Percentiles rank a stretch among this genome's conserved stretches.
phyloP scores from a whole-genome alignment of 352 stramenopile species.

The Globisporangium cylindrosporum region DNA sequence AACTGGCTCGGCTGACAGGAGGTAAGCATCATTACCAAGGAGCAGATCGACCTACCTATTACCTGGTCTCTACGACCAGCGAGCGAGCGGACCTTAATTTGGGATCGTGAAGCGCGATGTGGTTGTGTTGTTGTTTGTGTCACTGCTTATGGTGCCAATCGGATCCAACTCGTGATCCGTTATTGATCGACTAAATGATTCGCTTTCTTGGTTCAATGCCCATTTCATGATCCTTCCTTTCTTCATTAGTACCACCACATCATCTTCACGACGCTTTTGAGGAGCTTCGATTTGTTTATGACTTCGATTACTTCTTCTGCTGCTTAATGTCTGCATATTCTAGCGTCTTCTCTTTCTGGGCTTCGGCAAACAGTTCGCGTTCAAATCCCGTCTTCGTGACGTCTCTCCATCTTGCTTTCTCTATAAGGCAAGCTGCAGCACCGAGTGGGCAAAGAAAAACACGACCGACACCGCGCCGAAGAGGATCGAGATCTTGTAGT shows the following conservation, averaged over 20 bases:
- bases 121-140: neutral
- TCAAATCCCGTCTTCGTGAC: neutral
- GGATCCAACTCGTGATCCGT: neutral
- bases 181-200: neutral
- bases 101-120: neutral
- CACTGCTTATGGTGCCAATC: neutral
- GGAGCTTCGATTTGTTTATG: neutral
- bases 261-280: neutral
- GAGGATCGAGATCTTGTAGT: slow-evolving; percentile 85
- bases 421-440: slow-evolving; percentile 52
- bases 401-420: neutral
- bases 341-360: neutral
- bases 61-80: neutral
- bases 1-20: neutral
- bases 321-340: neutral
- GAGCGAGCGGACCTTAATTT: neutral
- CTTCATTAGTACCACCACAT: neutral
- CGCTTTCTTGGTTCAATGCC: neutral
- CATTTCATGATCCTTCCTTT: neutral
- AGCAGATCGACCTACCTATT: too few relatives aligned
- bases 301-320: neutral
- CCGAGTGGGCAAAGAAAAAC: slow-evolving; percentile 69
- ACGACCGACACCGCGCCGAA: slow-evolving; percentile 48
- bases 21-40: neutral
- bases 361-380: neutral